Percentiles rank a stretch among this genome's conserved stretches.
These are phyloP conservation scores for Ustilago trichophora DNA, from an alignment of 1,284 basidiomycete species.

Conservation along the genomic window DNA sequence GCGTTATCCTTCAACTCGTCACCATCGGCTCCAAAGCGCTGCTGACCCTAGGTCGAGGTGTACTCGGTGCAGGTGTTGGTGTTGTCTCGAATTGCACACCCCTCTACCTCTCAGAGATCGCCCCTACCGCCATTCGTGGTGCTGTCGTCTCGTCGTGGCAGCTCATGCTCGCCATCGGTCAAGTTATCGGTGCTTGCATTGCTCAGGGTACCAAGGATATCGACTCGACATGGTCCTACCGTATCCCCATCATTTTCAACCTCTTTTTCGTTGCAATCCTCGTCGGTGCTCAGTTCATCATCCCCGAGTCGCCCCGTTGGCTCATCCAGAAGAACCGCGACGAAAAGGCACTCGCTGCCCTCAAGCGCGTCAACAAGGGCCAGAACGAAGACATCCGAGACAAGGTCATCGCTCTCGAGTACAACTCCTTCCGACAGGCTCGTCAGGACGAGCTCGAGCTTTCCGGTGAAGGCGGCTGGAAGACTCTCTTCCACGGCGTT, in stretches of 20 bases:
- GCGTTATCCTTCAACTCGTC: conserved; percentile 68
- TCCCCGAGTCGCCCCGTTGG: conserved; percentile 68
- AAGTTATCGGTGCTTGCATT: conserved; percentile 69
- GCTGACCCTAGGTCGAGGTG: conserved; percentile 68
- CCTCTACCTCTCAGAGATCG: conserved; percentile 69
- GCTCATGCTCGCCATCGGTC: conserved; percentile 69
- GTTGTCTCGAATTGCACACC: conserved; percentile 66
- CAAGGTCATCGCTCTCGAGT: conserved; percentile 61
- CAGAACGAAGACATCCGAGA: conserved; percentile 65
- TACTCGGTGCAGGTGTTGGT: conserved; percentile 68
- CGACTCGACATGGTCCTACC: conserved; percentile 50
- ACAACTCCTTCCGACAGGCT: conserved; percentile 67
- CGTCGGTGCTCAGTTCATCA: conserved; percentile 63
- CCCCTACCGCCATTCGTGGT: conserved; percentile 68
- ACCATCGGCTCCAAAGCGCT: conserved; percentile 63
- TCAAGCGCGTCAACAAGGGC: conserved; percentile 67
- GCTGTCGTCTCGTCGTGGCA: conserved; percentile 68
- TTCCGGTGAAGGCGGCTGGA: conserved; percentile 67
- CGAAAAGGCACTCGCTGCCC: conserved; percentile 67
- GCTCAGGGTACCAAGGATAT: conserved; percentile 64
- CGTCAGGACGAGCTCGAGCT: conserved; percentile 67
- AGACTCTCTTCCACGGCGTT: conserved; percentile 63
- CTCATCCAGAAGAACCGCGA: conserved; percentile 67
- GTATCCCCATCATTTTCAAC: conserved; percentile 69
- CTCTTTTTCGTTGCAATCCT: conserved; percentile 67